These are phyloP conservation scores for Aspergillus calidoustus DNA, from an alignment of 2,329 filamentous ascomycete genomes.

Conservation along the genomic window DNA sequence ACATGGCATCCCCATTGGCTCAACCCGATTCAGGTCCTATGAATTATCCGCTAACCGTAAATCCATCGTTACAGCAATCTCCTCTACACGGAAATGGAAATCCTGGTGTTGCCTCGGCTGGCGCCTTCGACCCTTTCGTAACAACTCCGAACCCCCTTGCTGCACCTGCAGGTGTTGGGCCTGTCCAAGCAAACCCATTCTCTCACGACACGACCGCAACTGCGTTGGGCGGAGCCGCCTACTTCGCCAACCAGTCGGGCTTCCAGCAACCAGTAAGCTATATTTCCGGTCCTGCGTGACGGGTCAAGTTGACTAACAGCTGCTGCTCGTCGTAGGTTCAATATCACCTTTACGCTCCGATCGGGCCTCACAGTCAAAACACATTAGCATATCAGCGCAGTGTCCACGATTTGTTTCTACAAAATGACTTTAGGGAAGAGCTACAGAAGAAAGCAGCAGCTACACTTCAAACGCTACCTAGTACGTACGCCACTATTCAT, in stretches of 20 bases:
- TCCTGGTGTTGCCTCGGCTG: constrained; percentile 53
- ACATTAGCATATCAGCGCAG: constrained; percentile 83
- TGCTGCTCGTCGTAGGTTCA: constrained; percentile 61
- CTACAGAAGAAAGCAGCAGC: constrained; percentile 87
- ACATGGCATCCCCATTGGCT: not conserved
- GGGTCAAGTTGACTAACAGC: constrained; percentile 2
- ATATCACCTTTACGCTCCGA: constrained; percentile 91
- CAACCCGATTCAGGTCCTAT: not conserved
- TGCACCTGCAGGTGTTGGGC: constrained; percentile 48
- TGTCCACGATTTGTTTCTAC: constrained; percentile 88
- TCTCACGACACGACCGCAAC: constrained; percentile 66
- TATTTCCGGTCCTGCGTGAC: no score
- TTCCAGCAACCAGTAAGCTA: constrained; percentile 67
- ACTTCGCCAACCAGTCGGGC: constrained; percentile 64
- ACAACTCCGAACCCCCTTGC: constrained; percentile 61
- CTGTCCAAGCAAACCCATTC: constrained; percentile 73
- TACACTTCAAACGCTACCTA: constrained; percentile 81
- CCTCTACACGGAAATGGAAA: constrained; percentile 54
- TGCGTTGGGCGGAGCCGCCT: constrained; percentile 65
- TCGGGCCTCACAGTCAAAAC: constrained; percentile 80
- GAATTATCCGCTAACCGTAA: not conserved
- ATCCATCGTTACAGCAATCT: constrained; percentile 28
- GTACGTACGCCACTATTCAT: constrained; percentile 48
- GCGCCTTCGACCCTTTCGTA: constrained; percentile 67
- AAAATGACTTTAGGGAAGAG: constrained; percentile 84